phyloP scores from a whole-genome alignment of 192 early-diverging fungal genomes.

The Spinellus fusiger region DNA sequence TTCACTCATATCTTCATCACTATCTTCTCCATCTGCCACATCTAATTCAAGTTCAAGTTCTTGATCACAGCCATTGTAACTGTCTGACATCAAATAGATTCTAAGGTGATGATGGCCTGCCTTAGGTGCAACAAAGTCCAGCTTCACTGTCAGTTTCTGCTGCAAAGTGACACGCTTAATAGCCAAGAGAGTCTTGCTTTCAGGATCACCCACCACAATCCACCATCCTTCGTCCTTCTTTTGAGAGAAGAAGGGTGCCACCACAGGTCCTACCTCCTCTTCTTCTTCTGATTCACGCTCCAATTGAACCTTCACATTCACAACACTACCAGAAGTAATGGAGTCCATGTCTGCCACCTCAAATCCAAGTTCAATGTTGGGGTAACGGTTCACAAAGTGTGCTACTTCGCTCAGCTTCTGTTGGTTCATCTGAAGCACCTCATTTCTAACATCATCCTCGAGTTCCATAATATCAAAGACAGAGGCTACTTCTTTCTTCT shows the following conservation, averaged over 20 bases:
- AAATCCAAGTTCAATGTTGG: slow-evolving; percentile 81
- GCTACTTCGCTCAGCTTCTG: slow-evolving; percentile 76
- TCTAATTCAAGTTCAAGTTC: slow-evolving; percentile 74
- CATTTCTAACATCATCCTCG: slow-evolving; percentile 77
- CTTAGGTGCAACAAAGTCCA: slow-evolving; percentile 79
- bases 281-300: slow-evolving; percentile 82
- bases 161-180: slow-evolving; percentile 85
- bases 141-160: slow-evolving; percentile 39
- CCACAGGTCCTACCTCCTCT: slow-evolving; percentile 67
- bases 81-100: slow-evolving; percentile 92
- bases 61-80: slow-evolving; percentile 92
- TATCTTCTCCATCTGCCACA: slow-evolving; percentile 50
- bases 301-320: slow-evolving; percentile 63
- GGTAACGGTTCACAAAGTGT: slow-evolving; percentile 85
- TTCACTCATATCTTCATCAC: slow-evolving; percentile 47
- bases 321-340: slow-evolving; percentile 56
- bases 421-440: slow-evolving; percentile 57
- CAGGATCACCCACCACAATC: slow-evolving; percentile 85
- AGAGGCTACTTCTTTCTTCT: slow-evolving; percentile 65
- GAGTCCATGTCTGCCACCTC: slow-evolving; percentile 58
- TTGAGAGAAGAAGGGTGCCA: slow-evolving; percentile 89
- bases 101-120: slow-evolving; percentile 58
- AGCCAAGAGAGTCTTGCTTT: slow-evolving; percentile 70
- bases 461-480: slow-evolving; percentile 95
- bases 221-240: slow-evolving; percentile 96